Evolutionary conservation across 495 filamentous ascomycete species (phyloP), one percentile per base, ranked within the genome.

Genomic region (Xylaria venustula): DNA sequence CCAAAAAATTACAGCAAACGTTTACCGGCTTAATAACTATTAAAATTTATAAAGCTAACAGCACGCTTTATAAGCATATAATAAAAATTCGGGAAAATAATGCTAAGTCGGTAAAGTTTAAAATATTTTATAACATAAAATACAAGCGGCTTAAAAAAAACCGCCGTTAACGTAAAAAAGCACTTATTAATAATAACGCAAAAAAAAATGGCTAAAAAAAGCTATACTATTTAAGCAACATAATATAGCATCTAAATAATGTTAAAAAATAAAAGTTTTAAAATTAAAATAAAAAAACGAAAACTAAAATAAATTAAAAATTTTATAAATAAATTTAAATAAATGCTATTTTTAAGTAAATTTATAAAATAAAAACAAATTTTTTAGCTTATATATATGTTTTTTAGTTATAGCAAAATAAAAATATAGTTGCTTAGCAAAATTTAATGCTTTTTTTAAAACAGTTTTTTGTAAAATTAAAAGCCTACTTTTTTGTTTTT

Each of bases 321-420:
- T 94, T 89, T 2, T 99, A 97, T 69, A 95, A 99, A 71, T 99
- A 95, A 95, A 94, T 98, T 60, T 86, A 95, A 15, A 90, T 98
- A 81, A 95, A 99, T 74, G 91, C 93, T 19, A 93, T 98, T 73
- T 97, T 97, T 65, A 95, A 99, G 69, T 99, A 95, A 95, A 86
- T 97, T 40, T 93, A 90, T 75, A 88, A 88, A 52, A 85, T 85
- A 40, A 68, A 74, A 14, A 81, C 93, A 48, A 85, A 83, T 30
- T 90, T 96, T 86, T 91, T 90, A 7, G 82, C 88, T 2, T 98
- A 97, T 77, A 99, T 99, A 95, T 97, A 91, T 68, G 81, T 96
- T 54, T 97, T 95, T 0, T 95, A 99, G 70, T 78, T 99, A 44
- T 95, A 99, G 67, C 95, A 99, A 68, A 95, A 99, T 77, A 82